Conservation (phyloP, 345 rosid genomes). For the Eucalyptus grandis region DNA sequence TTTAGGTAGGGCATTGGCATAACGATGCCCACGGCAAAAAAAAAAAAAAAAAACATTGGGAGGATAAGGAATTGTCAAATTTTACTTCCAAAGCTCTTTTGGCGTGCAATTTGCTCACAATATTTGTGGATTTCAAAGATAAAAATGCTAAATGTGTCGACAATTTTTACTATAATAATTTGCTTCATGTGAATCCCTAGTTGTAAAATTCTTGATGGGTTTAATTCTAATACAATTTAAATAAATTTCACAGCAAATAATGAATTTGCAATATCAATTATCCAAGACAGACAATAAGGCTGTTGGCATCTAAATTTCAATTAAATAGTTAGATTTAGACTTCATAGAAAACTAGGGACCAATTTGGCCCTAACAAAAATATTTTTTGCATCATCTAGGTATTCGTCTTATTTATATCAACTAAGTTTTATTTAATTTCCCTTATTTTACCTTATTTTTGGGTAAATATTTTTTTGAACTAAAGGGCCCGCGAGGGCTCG, state of each 20-base stretch:
- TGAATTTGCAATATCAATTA: neutral
- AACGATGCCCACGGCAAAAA: neutral
- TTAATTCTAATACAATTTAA: neutral
- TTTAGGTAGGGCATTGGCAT: neutral
- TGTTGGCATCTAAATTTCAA: too few species aligned
- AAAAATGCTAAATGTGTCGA: neutral
- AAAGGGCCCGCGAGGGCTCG: too few species aligned
- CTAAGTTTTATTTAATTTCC: too few species aligned
- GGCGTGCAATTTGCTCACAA: neutral
- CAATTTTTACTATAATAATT: neutral
- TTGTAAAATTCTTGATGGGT: neutral
- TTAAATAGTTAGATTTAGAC: too few species aligned
- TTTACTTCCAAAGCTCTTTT: neutral
- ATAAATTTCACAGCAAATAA: neutral
- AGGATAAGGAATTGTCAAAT: neutral
- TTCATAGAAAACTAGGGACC: too few species aligned
- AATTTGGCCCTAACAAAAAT: too few species aligned
- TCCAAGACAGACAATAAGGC: neutral
- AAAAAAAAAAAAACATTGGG: neutral
- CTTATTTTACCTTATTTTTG: too few species aligned
- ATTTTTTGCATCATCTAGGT: too few species aligned
- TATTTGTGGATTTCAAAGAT: neutral
- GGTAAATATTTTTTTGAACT: fast-evolving
- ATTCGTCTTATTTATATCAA: too few species aligned
- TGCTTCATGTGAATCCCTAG: neutral